These are phyloP conservation scores for Amphibolis antarctica DNA, from an alignment of 106 monocot genomes.

Conservation along the genomic window DNA sequence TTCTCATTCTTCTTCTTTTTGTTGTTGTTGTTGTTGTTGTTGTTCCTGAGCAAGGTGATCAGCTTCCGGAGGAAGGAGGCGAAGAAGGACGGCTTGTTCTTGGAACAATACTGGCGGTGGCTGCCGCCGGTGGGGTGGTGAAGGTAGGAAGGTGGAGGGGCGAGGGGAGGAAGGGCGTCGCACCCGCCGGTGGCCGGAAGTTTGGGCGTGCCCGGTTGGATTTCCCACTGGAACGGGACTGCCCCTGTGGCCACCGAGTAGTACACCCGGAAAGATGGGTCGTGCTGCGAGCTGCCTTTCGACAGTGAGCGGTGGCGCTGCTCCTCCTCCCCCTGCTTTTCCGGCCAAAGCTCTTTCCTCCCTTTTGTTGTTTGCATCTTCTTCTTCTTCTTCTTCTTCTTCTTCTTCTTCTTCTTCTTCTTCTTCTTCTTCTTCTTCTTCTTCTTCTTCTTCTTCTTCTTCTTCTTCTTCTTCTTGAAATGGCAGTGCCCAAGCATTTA, in stretches of 20 bases:
- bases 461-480: neutral
- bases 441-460: neutral
- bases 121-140: neutral
- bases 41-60: too few relatives aligned
- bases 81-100: neutral
- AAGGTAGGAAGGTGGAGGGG: slow-evolving; percentile 18
- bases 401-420: rapidly evolving
- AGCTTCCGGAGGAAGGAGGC: slow-evolving; percentile 1
- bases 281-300: slow-evolving; percentile 3
- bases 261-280: slow-evolving; percentile 11
- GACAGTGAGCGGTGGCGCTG: neutral
- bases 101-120: neutral
- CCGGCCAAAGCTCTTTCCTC: neutral
- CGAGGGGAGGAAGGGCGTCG: slow-evolving; percentile 7
- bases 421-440: neutral
- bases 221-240: slow-evolving; percentile 16
- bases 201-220: slow-evolving; percentile 13
- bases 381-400: neutral
- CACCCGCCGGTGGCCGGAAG: neutral
- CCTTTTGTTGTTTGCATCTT: neutral
- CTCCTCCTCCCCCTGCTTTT: slow-evolving; percentile 1
- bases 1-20: too few relatives aligned
- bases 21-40: too few relatives aligned
- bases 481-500: neutral
- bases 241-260: slow-evolving; percentile 3